Evolutionary conservation across 2,329 filamentous ascomycete genomes (phyloP).

Genomic region (Sporothrix mexicana): DNA sequence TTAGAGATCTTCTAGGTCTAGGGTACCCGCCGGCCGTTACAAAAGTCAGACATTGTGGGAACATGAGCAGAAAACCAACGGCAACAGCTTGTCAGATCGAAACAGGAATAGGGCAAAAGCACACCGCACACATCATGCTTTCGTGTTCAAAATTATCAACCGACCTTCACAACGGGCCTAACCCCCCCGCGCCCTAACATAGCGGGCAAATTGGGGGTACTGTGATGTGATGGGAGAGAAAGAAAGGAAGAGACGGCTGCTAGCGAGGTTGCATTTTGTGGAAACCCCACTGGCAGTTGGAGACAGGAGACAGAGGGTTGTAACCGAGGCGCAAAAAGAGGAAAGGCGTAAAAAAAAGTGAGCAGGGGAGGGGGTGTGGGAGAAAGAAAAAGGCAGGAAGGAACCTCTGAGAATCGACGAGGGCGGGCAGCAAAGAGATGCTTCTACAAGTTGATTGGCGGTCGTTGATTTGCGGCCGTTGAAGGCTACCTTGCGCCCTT

Average conservation of each 20-base stretch:
- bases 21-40: conserved; percentile 19
- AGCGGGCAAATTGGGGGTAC: neutral
- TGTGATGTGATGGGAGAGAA: neutral
- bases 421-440: neutral
- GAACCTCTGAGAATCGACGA: neutral
- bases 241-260: conserved; percentile 7
- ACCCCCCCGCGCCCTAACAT: neutral
- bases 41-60: conserved; percentile 21
- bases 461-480: neutral
- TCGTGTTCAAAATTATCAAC: neutral
- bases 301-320: neutral
- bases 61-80: neutral
- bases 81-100: neutral
- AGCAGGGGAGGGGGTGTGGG: neutral
- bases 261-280: conserved; percentile 19
- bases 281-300: neutral
- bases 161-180: neutral
- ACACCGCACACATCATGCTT: neutral
- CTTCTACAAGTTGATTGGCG: neutral
- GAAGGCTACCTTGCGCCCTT: neutral
- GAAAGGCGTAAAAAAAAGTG: neutral
- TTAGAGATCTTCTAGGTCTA: conserved; percentile 18
- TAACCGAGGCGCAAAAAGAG: conserved; percentile 28
- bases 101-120: neutral
- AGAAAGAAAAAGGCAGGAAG: neutral